These are phyloP conservation scores for Aspergillus nanangensis DNA, from an alignment of 495 filamentous ascomycete genomes.

Conservation along the genomic window DNA sequence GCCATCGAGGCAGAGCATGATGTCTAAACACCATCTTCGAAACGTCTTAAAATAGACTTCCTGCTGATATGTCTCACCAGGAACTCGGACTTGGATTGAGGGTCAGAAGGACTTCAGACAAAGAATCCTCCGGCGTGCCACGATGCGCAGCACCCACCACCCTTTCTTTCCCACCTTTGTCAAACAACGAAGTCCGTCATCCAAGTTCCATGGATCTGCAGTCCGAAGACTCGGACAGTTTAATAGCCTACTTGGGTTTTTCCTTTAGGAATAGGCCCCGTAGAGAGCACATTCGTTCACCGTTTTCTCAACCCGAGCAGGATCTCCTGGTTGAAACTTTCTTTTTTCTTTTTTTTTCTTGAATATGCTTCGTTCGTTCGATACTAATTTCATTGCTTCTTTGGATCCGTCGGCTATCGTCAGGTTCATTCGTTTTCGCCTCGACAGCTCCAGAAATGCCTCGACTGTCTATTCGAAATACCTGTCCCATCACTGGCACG, in stretches of 20 bases:
- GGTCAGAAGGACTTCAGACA: background rate
- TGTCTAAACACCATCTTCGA: background rate
- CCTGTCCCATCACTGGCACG: constrained; percentile 13
- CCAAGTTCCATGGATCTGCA: too few relatives aligned
- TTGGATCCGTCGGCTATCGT: background rate
- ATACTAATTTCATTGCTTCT: background rate
- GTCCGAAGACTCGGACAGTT: too few relatives aligned
- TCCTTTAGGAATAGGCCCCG: too few relatives aligned
- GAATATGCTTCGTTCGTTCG: background rate
- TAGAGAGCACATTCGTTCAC: too few relatives aligned
- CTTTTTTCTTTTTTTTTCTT: too few relatives aligned
- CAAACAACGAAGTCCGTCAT: too few relatives aligned
- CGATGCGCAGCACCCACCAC: background rate
- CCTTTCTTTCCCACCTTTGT: background rate
- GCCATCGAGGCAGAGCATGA: background rate
- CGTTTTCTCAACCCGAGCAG: background rate
- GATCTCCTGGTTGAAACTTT: background rate
- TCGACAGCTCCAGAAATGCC: background rate
- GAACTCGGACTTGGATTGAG: background rate
- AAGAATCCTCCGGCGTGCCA: background rate
- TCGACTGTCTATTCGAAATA: constrained; percentile 6
- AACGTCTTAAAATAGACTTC: background rate
- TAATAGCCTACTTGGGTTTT: too few relatives aligned
- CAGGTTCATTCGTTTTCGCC: background rate
- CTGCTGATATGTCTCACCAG: background rate